Base-by-base conservation (phyloP, 805 yeast genomes). In the Wickerhamiella qilinensis region DNA sequence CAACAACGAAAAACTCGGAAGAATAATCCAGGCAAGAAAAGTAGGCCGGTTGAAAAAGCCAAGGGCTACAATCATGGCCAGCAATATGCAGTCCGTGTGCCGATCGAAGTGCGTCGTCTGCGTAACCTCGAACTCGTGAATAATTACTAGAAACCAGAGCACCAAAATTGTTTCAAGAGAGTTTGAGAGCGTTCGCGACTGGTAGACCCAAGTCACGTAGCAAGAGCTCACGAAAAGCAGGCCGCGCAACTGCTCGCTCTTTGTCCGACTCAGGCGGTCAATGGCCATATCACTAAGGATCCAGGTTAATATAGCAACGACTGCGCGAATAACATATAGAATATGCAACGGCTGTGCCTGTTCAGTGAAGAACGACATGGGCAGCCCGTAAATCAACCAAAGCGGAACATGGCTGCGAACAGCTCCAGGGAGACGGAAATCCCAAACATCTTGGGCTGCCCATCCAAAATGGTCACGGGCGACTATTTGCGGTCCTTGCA, bases 171-270 rank as follows among this genome's bases (percentile, higher is more conserved):
- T 60, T 38, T 91, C 99, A 1, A 82, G 51, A 18, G 85, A 71
- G 53, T 91, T 91, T n/a, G 94, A 81, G 49, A 91, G 81, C 1
- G 93, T 75, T 53, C 85, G 96, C 0, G 82, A 65, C 53, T 91
- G 97, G 49, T 76, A 76, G 0, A 77, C 72, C 62, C 83, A 65
- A 0, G 93, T 76, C 24, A 84, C 67, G 51, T 81, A 88, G 2
- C 77, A 71, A 1, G 73, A 63, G 24, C 64, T 59, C n/a, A 67
- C 59, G 33, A 68, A 59, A 25, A 66, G 49, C 35, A 64, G 38
- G 14, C 61, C 48, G 38, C 55, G 49, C 19, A 52, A 54, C 21
- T 69, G 55, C 45, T 72, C 76, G 33, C 67, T 68, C 41, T 66
- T 68, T 9, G 69, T 63, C 3, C 65, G 65, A 22, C 67, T 58